These are phyloP conservation scores for Rhinocladiella mackenziei DNA, from an alignment of 2,329 filamentous ascomycete species.

Conservation along the genomic window DNA sequence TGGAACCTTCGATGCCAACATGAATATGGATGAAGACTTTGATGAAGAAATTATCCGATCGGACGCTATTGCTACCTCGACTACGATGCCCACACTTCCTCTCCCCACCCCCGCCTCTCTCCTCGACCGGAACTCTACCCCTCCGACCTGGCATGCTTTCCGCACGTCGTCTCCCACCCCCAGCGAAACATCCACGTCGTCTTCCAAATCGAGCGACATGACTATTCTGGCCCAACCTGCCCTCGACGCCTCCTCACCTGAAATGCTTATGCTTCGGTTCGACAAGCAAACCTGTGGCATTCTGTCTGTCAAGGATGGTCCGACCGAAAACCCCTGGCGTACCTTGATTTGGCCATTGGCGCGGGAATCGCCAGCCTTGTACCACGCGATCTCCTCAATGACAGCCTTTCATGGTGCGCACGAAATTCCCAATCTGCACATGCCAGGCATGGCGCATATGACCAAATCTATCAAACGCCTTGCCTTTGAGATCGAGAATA, in stretches of 20 bases:
- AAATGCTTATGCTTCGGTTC: slow-evolving; percentile 61
- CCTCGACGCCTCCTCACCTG: slow-evolving; percentile 52
- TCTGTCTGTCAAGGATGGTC: slow-evolving; percentile 65
- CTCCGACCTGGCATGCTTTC: slow-evolving; percentile 14
- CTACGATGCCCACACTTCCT: slow-evolving; percentile 6
- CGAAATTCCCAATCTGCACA: slow-evolving; percentile 53
- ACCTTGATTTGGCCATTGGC: slow-evolving; percentile 67
- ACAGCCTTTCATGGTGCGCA: slow-evolving; percentile 58
- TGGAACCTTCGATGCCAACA: slow-evolving; percentile 26
- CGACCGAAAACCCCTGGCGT: slow-evolving; percentile 67
- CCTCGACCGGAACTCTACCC: slow-evolving; percentile 1
- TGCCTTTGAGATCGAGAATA: slow-evolving; percentile 57
- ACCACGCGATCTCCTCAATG: slow-evolving; percentile 65
- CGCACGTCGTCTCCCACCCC: slow-evolving; percentile 34
- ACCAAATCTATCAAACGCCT: slow-evolving; percentile 59
- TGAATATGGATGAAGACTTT: slow-evolving; percentile 46
- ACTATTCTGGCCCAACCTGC: slow-evolving; percentile 41
- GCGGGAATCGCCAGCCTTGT: slow-evolving; percentile 59
- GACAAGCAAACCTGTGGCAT: slow-evolving; percentile 66
- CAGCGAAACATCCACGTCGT: slow-evolving; percentile 35
- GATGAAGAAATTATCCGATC: slow-evolving; percentile 55
- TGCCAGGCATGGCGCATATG: slow-evolving; percentile 67
- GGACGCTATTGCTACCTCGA: slow-evolving; percentile 14
- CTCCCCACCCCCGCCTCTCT: slow-evolving; percentile 3
- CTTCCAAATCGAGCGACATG: slow-evolving; percentile 29